Evolutionary conservation across 2,329 filamentous ascomycete species (phyloP), one percentile per base, ranked within the genome.

Genomic region (Fusarium equiseti): DNA sequence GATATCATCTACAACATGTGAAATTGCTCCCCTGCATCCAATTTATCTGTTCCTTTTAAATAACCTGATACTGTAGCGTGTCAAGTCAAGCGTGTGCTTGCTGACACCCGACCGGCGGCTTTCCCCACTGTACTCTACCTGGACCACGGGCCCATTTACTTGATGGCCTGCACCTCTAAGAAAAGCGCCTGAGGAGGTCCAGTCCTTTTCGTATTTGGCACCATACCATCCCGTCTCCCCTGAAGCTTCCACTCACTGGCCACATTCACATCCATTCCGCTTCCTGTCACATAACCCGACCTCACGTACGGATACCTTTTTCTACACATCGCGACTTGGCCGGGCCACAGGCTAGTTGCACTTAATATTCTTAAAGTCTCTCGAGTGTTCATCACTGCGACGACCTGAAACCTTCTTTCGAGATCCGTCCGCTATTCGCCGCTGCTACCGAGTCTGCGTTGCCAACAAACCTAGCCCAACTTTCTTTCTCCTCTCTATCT

Each of bases 271-370:
- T 71, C 63, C 45, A 63, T 59, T 62, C 62, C 68, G 68, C 66
- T 63, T 60, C 68, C 64, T 44, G 56, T 67, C 66, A 71, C 76
- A 69, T 66, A 68, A 68, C 63, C 60, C 70, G 63, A 66, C 63
- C 63, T 66, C 63, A 66, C 55, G 35, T 38, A 38, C 35, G 35
- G 35, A 40, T 73, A 65, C 67, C 64, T 63, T 58, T 58, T 70
- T 65, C 64, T 29, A 29, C 27, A 12, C 67, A 75, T 76, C 74
- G 73, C 73, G 75, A 80, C 73, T 76, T 75, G 76, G 79, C 79
- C 77, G 78, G 79, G 77, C 79, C 78, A 78, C 78, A 77, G 77
- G 78, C 77, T 75, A 75, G 73, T 76, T 80, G 73, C 76, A 75
- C 61, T 57, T 67, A 79, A 58, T 64, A 58, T 63, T 51, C 50